These are phyloP conservation scores for Diaporthe vaccinii DNA, from an alignment of 2,329 filamentous ascomycete genomes.

Conservation along the genomic window DNA sequence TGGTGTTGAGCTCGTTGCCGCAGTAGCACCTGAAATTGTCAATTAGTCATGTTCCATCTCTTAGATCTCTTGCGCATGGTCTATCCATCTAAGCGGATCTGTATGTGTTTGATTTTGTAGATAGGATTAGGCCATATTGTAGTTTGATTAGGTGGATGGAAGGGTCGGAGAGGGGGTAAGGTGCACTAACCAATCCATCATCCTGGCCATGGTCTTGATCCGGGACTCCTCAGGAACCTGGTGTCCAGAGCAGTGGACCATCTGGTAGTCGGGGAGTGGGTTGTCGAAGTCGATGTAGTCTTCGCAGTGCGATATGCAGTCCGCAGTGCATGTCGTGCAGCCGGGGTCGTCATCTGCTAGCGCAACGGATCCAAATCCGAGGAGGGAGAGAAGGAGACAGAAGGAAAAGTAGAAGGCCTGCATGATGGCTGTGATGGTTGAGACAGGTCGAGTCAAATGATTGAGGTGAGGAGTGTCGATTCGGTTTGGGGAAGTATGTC, in stretches of 20 bases:
- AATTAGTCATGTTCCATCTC: background rate
- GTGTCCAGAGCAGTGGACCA: background rate
- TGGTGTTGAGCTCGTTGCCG: slow-evolving; percentile 3
- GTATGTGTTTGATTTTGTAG: background rate
- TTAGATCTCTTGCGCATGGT: background rate
- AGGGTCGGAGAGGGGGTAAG: background rate
- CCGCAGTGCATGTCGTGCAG: too few relatives aligned
- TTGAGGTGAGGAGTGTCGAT: background rate
- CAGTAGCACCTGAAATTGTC: slow-evolving; percentile 3
- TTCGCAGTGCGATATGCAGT: too few relatives aligned
- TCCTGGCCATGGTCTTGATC: slow-evolving; percentile 1
- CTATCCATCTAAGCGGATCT: background rate
- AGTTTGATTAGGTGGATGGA: rapidly evolving
- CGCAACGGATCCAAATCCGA: background rate
- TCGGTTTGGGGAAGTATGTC: background rate
- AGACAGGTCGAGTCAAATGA: background rate
- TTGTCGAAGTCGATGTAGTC: background rate
- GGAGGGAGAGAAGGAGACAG: background rate
- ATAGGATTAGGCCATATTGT: background rate
- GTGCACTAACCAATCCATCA: slow-evolving; percentile 20
- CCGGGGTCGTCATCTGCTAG: background rate
- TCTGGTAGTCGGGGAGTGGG: background rate
- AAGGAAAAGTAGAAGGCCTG: background rate
- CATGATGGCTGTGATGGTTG: background rate
- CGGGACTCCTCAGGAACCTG: background rate